Conservation (phyloP, 2,329 filamentous ascomycete species). For the Aspergillus udagawae region DNA sequence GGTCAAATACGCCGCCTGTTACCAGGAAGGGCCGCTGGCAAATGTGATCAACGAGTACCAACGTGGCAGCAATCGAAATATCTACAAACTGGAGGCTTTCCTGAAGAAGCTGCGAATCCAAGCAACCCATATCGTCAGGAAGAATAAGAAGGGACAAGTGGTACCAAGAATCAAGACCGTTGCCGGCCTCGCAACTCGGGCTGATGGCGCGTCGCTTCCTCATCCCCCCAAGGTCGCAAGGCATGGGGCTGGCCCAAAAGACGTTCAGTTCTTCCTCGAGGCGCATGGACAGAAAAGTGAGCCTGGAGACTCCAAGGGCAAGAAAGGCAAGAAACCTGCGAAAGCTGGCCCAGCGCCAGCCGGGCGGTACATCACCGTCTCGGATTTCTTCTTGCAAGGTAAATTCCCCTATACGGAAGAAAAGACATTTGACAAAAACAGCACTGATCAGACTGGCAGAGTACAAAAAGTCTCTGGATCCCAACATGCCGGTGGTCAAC, state of each 20-base stretch:
- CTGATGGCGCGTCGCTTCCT: conserved; percentile 31
- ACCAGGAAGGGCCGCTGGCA: conserved; percentile 44
- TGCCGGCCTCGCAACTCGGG: conserved; percentile 39
- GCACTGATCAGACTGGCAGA: conserved; percentile 20
- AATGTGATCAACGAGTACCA: conserved; percentile 34
- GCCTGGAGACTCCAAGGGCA: conserved; percentile 13
- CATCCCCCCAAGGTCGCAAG: conserved; percentile 34
- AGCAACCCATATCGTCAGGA: conserved; percentile 38
- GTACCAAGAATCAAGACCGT: conserved; percentile 45
- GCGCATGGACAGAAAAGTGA: conserved; percentile 13
- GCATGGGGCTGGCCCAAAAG: conserved; percentile 47
- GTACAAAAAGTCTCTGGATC: conserved; percentile 35
- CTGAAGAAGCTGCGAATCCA: conserved; percentile 41
- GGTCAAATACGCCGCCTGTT: conserved; percentile 58
- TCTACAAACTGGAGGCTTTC: conserved; percentile 26
- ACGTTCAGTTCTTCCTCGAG: conserved; percentile 54
- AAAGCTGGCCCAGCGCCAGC: conserved; percentile 28
- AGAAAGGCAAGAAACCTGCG: conserved; percentile 28
- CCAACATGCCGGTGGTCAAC: conserved; percentile 60
- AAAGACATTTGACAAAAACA: not conserved
- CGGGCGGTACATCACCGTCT: conserved; percentile 49
- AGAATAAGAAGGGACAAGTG: conserved; percentile 28
- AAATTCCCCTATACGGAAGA: conserved; percentile 16
- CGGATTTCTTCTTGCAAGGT: conserved; percentile 47
- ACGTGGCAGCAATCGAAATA: conserved; percentile 15